Evolutionary conservation across 768 basidiomycete species (phyloP).

Genomic region (Rhizopogon vesiculosus): DNA sequence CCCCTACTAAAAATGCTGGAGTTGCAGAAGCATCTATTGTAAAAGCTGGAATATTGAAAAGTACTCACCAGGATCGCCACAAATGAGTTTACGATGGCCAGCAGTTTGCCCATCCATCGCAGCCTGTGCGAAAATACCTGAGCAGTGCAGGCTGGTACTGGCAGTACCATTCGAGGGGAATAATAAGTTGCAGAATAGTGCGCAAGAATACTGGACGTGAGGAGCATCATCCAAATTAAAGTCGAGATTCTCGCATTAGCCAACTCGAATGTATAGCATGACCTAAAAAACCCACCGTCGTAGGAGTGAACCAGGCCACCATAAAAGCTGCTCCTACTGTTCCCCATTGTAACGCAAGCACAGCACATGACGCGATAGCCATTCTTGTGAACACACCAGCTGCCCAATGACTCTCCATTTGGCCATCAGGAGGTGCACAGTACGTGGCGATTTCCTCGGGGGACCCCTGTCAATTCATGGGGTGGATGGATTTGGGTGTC

Average conservation of each 20-base stretch:
- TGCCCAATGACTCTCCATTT: constrained; percentile 6
- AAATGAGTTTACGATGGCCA: constrained; percentile 24
- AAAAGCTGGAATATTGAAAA: constrained; percentile 24
- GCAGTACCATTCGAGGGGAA: too few relatives aligned
- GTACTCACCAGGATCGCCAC: constrained; percentile 19
- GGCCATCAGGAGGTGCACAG: background rate
- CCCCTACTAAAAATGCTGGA: constrained; percentile 17
- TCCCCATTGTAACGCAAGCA: constrained; percentile 18
- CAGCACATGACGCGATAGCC: constrained; percentile 12
- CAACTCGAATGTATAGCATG: background rate
- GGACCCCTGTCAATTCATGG: background rate
- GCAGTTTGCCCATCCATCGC: constrained; percentile 20
- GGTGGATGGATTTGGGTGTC: too few relatives aligned
- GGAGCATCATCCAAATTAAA: constrained; percentile 15
- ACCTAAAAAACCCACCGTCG: constrained; percentile 2
- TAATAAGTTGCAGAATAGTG: background rate
- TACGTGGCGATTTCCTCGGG: background rate
- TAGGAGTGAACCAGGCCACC: constrained; percentile 19
- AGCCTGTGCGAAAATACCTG: constrained; percentile 11
- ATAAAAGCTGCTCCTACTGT: constrained; percentile 18
- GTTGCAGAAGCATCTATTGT: constrained; percentile 24
- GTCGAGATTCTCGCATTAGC: constrained; percentile 7
- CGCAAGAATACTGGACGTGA: constrained; percentile 4
- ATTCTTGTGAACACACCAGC: constrained; percentile 11
- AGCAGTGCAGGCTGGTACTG: background rate